Percentiles rank a stretch among this genome's conserved stretches.
Conservation (phyloP, 306 rosid species). For the Inga leiocalycina region DNA sequence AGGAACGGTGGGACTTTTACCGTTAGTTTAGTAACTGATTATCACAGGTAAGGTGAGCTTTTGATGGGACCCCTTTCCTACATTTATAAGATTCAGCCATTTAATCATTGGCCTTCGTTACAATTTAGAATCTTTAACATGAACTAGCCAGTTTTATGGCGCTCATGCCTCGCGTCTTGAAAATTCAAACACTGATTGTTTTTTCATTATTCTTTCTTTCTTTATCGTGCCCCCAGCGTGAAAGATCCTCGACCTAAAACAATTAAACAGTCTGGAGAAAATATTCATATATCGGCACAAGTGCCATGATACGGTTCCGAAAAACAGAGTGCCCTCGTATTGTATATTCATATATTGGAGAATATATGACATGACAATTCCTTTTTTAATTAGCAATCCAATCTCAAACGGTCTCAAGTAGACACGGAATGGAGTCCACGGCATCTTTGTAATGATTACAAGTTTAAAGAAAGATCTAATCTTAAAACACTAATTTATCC, state of each 20-base stretch:
- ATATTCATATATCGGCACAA: too few relatives aligned
- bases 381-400: too few relatives aligned
- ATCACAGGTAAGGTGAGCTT: not conserved
- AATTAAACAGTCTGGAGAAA: not conserved
- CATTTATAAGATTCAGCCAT: not conserved
- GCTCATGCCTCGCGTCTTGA: not conserved
- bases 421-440: too few relatives aligned
- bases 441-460: too few relatives aligned
- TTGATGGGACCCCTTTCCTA: not conserved
- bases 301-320: not conserved
- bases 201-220: not conserved
- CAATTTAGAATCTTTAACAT: not conserved
- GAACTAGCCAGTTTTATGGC: constrained; percentile 6
- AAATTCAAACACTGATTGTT: not conserved
- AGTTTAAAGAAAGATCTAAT: too few relatives aligned
- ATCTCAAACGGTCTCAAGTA: too few relatives aligned
- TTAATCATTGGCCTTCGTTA: not conserved
- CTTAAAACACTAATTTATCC: too few relatives aligned
- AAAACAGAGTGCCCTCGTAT: not conserved
- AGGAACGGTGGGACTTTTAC: not conserved
- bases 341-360: too few relatives aligned
- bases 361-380: too few relatives aligned
- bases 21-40: not conserved
- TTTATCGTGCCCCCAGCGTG: not conserved
- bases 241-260: not conserved